Evolutionary conservation across 164 flowering plant genomes (phyloP).

Genomic region (Magnolia kwangsiensis): DNA sequence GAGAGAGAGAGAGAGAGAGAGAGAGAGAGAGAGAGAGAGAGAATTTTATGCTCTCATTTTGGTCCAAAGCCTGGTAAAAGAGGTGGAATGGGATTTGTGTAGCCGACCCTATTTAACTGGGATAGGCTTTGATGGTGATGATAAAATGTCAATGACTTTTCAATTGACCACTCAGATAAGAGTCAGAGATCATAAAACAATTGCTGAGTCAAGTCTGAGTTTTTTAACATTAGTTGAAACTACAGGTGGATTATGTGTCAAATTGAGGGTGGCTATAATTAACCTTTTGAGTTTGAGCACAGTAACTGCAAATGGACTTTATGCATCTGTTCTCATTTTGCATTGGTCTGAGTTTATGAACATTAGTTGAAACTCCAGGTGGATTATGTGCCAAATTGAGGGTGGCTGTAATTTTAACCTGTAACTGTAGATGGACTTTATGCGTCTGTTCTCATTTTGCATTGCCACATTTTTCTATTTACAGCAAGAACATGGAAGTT

Average conservation of each 20-base stretch:
- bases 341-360: neutral
- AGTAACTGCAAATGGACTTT: neutral
- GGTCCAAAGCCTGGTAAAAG: too few species aligned
- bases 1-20: too few species aligned
- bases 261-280: neutral
- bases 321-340: neutral
- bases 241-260: too few species aligned
- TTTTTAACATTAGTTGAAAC: neutral
- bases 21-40: too few species aligned
- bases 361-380: neutral
- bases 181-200: too few species aligned
- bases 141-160: too few species aligned
- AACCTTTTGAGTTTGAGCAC: neutral
- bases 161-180: too few species aligned
- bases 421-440: neutral
- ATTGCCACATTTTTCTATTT: neutral
- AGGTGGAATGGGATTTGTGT: too few species aligned
- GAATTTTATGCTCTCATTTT: too few species aligned
- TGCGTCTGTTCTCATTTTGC: neutral
- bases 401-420: neutral
- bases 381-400: neutral
- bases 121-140: too few species aligned
- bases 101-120: too few species aligned
- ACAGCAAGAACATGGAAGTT: conserved; percentile 78
- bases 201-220: neutral